These are phyloP conservation scores for Halophytophthora batemanensis DNA, from an alignment of 352 stramenopile species.

Conservation along the genomic window DNA sequence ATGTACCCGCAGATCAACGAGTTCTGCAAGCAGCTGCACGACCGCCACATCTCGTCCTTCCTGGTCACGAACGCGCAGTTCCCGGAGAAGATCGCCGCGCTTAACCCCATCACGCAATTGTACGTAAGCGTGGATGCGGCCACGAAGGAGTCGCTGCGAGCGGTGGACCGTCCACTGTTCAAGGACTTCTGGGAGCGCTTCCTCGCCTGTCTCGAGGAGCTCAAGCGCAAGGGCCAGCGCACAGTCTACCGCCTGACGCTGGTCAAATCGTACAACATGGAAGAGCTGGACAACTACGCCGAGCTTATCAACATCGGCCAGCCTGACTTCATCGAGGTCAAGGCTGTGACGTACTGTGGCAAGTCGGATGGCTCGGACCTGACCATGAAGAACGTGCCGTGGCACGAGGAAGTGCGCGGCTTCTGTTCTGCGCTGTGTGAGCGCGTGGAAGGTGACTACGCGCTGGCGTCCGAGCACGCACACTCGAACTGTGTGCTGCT, in stretches of 20 bases:
- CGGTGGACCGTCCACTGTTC: constrained; percentile 95
- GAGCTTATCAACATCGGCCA: constrained; percentile 91
- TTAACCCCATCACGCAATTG: constrained; percentile 97
- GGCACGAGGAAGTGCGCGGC: constrained; percentile 95
- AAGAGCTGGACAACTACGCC: constrained; percentile 94
- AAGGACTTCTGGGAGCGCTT: constrained; percentile 98
- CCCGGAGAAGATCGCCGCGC: constrained; percentile 93
- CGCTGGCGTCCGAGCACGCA: constrained; percentile 93
- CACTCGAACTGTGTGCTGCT: constrained; percentile 96
- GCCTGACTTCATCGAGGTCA: constrained; percentile 95
- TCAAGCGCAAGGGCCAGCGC: constrained; percentile 94
- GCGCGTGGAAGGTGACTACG: constrained; percentile 87
- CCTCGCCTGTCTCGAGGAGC: constrained; percentile 84
- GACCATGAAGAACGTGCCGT: constrained; percentile 98
- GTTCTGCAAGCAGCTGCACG: constrained; percentile 94
- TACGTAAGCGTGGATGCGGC: constrained; percentile 98
- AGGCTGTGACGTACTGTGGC: constrained; percentile 98
- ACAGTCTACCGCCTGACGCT: constrained; percentile 97
- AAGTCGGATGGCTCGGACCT: constrained; percentile 97
- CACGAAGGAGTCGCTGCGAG: constrained; percentile 95
- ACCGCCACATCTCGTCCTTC: constrained; percentile 95
- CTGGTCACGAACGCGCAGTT: constrained; percentile 99
- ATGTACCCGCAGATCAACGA: constrained; percentile 99
- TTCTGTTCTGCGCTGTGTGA: constrained; percentile 86
- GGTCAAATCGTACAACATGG: constrained; percentile 98